phyloP scores from a whole-genome alignment of 352 stramenopile genomes.

The Thalassiosira pacifica region DNA sequence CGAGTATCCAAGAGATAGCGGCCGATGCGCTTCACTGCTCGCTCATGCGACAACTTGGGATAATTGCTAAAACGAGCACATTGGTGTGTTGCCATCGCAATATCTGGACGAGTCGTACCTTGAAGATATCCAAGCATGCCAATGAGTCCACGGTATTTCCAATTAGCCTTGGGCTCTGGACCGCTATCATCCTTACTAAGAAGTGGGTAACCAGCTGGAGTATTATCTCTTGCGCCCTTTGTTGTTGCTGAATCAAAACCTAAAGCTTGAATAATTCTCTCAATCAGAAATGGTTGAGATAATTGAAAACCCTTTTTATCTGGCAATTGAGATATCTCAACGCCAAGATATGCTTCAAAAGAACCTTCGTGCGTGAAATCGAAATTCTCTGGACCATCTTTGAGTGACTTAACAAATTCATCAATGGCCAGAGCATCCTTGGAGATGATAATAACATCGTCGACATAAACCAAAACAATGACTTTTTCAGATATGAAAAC shows the following conservation, averaged over 20 bases:
- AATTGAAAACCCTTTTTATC: conserved; percentile 22
- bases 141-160: conserved; percentile 45
- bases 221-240: conserved; percentile 23
- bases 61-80: conserved; percentile 42
- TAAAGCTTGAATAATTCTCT: conserved; percentile 27
- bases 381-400: conserved; percentile 43
- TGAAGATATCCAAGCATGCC: conserved; percentile 73
- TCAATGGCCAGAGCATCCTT: conserved; percentile 19
- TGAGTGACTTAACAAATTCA: conserved; percentile 35
- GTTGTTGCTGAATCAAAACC: conserved; percentile 19
- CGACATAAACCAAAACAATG: conserved; percentile 51
- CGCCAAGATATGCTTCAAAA: conserved; percentile 41
- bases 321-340: conserved; percentile 38
- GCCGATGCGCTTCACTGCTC: conserved; percentile 56
- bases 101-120: conserved; percentile 60
- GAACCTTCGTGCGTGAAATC: conserved; percentile 48
- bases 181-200: conserved; percentile 45
- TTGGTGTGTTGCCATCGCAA: conserved; percentile 68
- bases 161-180: conserved; percentile 1
- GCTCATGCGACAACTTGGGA: conserved; percentile 53
- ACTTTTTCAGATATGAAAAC: conserved; percentile 45
- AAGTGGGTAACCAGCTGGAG: conserved; percentile 17
- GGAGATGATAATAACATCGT: conserved; percentile 41
- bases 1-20: conserved; percentile 62
- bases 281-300: conserved; percentile 43